Evolutionary conservation across 306 rosid genomes (phyloP), one percentile per base, ranked within the genome.

Genomic region (Spatholobus suberectus): DNA sequence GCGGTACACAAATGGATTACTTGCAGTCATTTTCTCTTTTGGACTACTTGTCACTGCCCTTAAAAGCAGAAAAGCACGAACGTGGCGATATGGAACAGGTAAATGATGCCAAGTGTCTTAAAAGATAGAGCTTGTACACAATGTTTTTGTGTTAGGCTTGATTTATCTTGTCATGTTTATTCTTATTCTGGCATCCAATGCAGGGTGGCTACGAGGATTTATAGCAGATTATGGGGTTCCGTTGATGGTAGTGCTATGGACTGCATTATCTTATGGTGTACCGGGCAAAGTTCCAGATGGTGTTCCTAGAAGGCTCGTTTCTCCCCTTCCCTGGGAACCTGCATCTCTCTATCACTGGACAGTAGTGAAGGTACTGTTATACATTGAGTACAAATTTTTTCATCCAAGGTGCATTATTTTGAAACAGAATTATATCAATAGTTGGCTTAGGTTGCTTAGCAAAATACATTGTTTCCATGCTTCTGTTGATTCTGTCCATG

Each of bases 191-290:
- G 65, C n/a, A 58, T 72, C 24, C 61, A 67, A 47, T 84, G 67
- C 90, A 95, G 98, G 96, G 58, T 76, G 85, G 89, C 74, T 93
- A 13, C 89, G 99, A 79, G 86, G 94, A 69, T 87, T 89, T 76
- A 35, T 88, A 59, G 97, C 99, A 57, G 98, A 95, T 73, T 93
- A 95, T 46, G 98, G 98, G 44, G 93, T 90, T 90, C 96, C 99
- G 26, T 8, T 92, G 58, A 92, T 95, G 97, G 94, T 95, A 24
- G 71, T 95, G 67, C 32, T 85, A 72, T 95, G 99, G 96, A 92
- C 96, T 49, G 96, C 89, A 17, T 26, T 91, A 35, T 95, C 98
- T 71, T 93, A 92, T 75, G 15, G 37, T 58, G 82, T 80, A 54
- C 94, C 98, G 2, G 79, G 52, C 58, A 47, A 84, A 82, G 85